Evolutionary conservation across 148 eudicot species (phyloP).

Genomic region (Rhododendron simsii): DNA sequence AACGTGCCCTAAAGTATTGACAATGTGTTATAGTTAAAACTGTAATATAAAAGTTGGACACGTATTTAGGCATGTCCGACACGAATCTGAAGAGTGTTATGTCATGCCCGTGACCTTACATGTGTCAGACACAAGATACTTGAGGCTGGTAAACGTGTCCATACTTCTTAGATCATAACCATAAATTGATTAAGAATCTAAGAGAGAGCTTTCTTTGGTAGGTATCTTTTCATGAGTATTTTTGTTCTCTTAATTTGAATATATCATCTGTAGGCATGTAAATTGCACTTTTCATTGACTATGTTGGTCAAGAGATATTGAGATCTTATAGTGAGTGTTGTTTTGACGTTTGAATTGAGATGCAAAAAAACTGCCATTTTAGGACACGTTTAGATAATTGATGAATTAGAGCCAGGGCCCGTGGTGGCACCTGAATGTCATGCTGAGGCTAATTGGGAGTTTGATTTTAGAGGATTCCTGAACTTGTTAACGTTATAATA

Average conservation of each 20-base stretch:
- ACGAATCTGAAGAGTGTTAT: too few relatives aligned
- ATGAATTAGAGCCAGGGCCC: neutral
- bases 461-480: neutral
- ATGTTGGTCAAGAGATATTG: neutral
- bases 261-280: neutral
- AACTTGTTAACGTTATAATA: neutral
- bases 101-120: too few relatives aligned
- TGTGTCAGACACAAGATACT: too few relatives aligned
- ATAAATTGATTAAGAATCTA: neutral
- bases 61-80: too few relatives aligned
- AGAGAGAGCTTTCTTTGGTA: neutral
- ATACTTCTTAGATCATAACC: too few relatives aligned
- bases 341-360: neutral
- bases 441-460: neutral
- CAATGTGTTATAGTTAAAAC: too few relatives aligned
- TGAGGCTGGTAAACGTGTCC: too few relatives aligned
- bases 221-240: neutral
- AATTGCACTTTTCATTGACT: neutral
- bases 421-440: neutral
- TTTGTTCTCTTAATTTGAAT: neutral
- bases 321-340: neutral
- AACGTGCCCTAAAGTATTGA: too few relatives aligned
- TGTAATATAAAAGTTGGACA: too few relatives aligned
- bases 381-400: neutral
- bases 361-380: neutral